Evolutionary conservation across 2,329 filamentous ascomycete genomes (phyloP), one percentile per base, ranked within the genome.

Genomic region (Fusarium marasasianum): DNA sequence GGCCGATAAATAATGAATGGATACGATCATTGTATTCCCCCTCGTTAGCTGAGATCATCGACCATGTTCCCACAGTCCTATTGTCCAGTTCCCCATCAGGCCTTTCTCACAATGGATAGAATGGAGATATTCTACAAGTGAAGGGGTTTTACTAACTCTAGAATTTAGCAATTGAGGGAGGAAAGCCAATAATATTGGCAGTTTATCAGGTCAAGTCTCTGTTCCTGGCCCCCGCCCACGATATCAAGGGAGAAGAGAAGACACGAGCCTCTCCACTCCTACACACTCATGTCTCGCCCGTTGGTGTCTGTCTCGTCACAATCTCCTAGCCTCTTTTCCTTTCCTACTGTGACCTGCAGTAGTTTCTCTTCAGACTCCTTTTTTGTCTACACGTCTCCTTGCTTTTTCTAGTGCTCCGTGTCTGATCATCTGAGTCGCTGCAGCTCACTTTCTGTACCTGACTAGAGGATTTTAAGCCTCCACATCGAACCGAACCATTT

Each of bases 181-280:
- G 56, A 50, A 74, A 61, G 62, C 68, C 71, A 74, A 74, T 74
- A 74, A 48, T 72, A 74, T 74, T 64, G 71, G 35, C 59, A 69
- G 74, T 72, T 68, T 71, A 75, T 74, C 55, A 74, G 67, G 54
- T 63, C 63, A 55, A 37, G 35, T 51, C 50, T 50, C 53, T 51
- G 43, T 50, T 35, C 35, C 44, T 60, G 24, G 29, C 63, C 62
- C 63, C 41, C 55, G 47, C 69, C 41, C 67, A 50, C 66, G 26
- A 62, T 61, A 17, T 70, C 56, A 73, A 75, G 72, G 72, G 72
- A 37, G 35, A 6, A 38, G 22, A 45, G 38, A 62, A 63, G 53
- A 59, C n/a, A 35, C 56, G 43, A 53, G n/a, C 51, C 51, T 55
- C 51, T 41, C 51, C 51, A 55, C 51, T 29, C 51, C 51, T 26